Evolutionary conservation across 768 basidiomycete genomes (phyloP), one percentile per base, ranked within the genome.

Genomic region (Imleria badia): DNA sequence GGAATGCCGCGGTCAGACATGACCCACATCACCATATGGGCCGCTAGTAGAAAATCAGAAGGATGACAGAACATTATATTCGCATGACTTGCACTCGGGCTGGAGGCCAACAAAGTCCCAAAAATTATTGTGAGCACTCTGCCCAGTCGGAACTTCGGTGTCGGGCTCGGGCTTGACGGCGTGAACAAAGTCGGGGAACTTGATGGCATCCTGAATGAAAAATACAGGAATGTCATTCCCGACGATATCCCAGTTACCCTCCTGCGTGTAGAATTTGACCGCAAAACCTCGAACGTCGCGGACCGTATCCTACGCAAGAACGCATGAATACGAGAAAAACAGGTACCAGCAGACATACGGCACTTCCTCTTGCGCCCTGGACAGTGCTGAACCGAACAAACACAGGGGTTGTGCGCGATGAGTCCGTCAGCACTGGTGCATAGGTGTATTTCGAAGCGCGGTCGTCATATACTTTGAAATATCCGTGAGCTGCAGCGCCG

Each of bases 261-360:
- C 88, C 1, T 84, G 68, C 0, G 93, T 91, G 68, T 92, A 94
- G 61, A 94, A 84, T 64, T 92, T 86, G 48, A 79, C 73, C 0
- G 94, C 92, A 64, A 95, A 95, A 1, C 93, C 93, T 56, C 92
- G 82, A 22, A 92, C 90, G 63, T 95, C 92, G 38, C 91, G 83
- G 39, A 89, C 87, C 23, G 85, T 87, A 58, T 87, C 84, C 80
- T 85, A 47, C 22, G n/a, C 38, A 20, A 52, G 45, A 39, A 14
- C 8, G 48, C 26, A 13, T 23, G 31, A n/a, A 22, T 55, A 17
- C 33, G 29, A 30, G 47, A 23, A 47, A 20, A 48, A 29, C 15
- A 44, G 30, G 39, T 1, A 45, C 3, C 19, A 48, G 31, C 15
- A 29, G 50, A 72, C 82, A 60, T 62, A 92, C 91, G 3, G 93